Evolutionary conservation across 345 rosid species (phyloP), one percentile per base, ranked within the genome.

Genomic region (Dovyalis caffra): DNA sequence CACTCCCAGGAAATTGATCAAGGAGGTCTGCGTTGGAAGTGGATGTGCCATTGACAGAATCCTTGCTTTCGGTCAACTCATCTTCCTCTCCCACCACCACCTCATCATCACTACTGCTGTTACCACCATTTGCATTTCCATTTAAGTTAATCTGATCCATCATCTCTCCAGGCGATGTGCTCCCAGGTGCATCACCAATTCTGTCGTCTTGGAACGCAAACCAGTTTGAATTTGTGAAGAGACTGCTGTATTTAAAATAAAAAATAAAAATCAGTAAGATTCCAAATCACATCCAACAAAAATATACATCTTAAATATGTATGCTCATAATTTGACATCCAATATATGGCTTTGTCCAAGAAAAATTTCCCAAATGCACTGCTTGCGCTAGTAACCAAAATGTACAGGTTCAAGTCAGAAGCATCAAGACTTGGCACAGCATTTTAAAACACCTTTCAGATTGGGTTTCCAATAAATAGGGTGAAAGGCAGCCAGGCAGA

Each of bases 201-300:
- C 90, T 88, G 20, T 93, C 91, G 15, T 93, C 97, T 89, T 91
- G 93, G 85, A 89, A 96, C 16, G 98, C 92, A 84, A 95, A 95
- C 99, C 99, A 95, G 83, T 96, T 83, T 69, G 99, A 91, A 77
- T 92, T 92, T 76, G 97, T 92, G 85, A 96, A 95, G 51, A 93
- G 85, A 80, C 92, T 93, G 87, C 88, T 66, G 86, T 88, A 77
- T 37, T n/a, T 28, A 32, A 28, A 34, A 33, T 21, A 25, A 43
- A 14, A 23, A 34, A 18, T 25, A 65, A 57, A 23, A 26, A 34
- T 10, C 23, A 58, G 33, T 18, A 28, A 5, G 32, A n/a, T 71
- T 71, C 23, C 5, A 21, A 62, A 16, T 16, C 35, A 62, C 3
- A 29, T 62, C 26, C 61, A 23, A 23, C 3, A 51, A 51, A 18